Base-by-base conservation (phyloP, 345 rosid species). In the Pistacia atlantica region DNA sequence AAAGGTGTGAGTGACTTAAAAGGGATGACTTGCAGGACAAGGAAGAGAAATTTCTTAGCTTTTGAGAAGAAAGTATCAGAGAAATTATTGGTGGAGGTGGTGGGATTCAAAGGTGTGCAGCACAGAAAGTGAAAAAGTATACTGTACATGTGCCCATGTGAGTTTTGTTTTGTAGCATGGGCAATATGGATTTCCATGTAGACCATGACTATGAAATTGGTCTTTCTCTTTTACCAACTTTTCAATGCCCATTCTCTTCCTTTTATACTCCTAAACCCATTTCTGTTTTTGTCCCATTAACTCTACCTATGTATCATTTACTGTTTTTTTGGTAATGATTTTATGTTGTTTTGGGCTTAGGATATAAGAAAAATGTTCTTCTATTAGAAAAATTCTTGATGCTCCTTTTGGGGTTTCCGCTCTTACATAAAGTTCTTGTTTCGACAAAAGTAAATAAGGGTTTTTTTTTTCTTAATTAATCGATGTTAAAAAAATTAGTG, bases 171-270 rank as follows among this genome's bases (percentile, higher is more conserved):
- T 71, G 81, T 83, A 82, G 90, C 81, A 54, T 35, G 10, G 54
- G 5, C 20, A 52, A 59, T 31, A 78, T 86, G 90, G 82, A 73
- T 81, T 80, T 88, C 90, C 89, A 69, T 75, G 80, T 86, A 61
- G 91, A 81, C 77, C 33, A 45, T 75, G 87, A 82, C 72, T 54
- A 20, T 66, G 83, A 80, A 67, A 8, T 37, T 33, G 16, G 38
- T 17, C 31, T n/a, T 7, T 56, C 66, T 38, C 67, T 76, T 76
- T 49, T 16, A 57, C 33, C 72, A 58, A 61, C 79, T 78, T 83
- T 75, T 48, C 51, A 57, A 25, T 17, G 12, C 68, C 20, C 14
- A 4, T 46, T 38, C 4, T 5, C 4, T n/a, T 20, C 52, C 46
- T 8, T 42, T 42, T 42, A 5, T 42, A 42, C 46, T 42, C 46